phyloP scores from a whole-genome alignment of 805 yeast genomes.

The Candida oleophila region DNA sequence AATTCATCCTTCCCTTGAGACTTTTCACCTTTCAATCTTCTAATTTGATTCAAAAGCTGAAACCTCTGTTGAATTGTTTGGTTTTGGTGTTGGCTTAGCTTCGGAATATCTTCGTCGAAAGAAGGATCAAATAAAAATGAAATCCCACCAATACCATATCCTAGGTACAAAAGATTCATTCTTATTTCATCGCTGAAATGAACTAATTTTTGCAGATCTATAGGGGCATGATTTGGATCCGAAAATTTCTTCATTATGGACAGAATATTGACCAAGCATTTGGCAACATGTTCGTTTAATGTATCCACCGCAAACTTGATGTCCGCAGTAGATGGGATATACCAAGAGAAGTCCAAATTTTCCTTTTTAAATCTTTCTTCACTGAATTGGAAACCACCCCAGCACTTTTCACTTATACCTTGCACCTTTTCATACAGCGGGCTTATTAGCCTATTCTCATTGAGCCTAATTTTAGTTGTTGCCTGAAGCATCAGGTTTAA shows the following conservation, averaged over 20 bases:
- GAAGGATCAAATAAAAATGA: constrained; percentile 75
- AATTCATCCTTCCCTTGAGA: constrained; percentile 20
- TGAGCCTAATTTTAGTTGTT: constrained; percentile 57
- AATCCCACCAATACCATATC: constrained; percentile 66
- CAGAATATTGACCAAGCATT: constrained; percentile 44
- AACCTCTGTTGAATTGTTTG: constrained; percentile 36
- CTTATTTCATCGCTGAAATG: constrained; percentile 52
- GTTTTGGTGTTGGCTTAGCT: constrained; percentile 26
- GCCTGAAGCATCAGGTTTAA: constrained; percentile 67
- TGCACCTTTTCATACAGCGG: constrained; percentile 38
- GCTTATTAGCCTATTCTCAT: constrained; percentile 54
- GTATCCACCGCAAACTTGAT: constrained; percentile 59
- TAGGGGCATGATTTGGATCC: not conserved
- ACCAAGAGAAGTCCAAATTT: constrained; percentile 70
- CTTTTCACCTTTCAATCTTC: constrained; percentile 21
- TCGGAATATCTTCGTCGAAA: constrained; percentile 48
- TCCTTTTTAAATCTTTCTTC: constrained; percentile 46
- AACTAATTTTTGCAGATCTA: constrained; percentile 14
- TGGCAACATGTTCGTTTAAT: constrained; percentile 49
- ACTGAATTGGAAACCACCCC: constrained; percentile 76
- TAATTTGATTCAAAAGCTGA: constrained; percentile 29
- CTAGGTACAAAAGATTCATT: constrained; percentile 53
- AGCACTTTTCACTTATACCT: constrained; percentile 50
- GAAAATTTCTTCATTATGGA: constrained; percentile 25
- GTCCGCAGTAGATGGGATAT: constrained; percentile 57